Base-by-base conservation (phyloP, 345 rosid species). In the Arabidopsis suecica region DNA sequence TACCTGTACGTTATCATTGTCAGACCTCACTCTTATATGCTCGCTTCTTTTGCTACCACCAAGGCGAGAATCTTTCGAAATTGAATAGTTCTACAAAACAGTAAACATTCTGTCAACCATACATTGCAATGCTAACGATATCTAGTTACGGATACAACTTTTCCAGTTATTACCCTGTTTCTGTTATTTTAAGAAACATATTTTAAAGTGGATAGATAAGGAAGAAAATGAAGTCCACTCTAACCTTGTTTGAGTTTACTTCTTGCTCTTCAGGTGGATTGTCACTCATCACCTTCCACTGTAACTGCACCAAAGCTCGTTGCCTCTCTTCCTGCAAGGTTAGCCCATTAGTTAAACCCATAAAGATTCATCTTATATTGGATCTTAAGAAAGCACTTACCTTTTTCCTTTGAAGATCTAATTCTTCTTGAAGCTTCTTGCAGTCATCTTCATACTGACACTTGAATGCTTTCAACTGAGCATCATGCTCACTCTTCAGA, bases 221-320 rank as follows among this genome's bases (percentile, higher is more conserved):
- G 44, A 28, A 14, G 53, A 63, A 62, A 44, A n/a, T 44, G 38
- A 63, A 63, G 25, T n/a, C 7, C 36, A 63, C 9, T 30, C 54
- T 63, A 14, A 62, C 68, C 54, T 10, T 45, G 38, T 63, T 63
- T 44, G 68, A 63, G 68, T 63, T 63, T 28, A 63, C 68, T 63
- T 63, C 68, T 45, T 63, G 68, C 68, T 63, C 68, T 44, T 45
- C 68, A 45, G 68, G 53, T n/a, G 38, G 54, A n/a, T 63, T 63
- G 25, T 63, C 68, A 45, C 68, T 63, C 68, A 63, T 63, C 54
- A 63, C 68, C 54, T 63, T 63, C 68, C 68, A 63, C 40, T 63
- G 68, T 45, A 63, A 63, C 54, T 63, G 68, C 40, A 63, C 68
- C 53, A 63, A n/a, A 28, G 68, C 54, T 63, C 54, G n/a, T 30